These are phyloP conservation scores for Microcyclospora pomicola DNA, from an alignment of 2,329 filamentous ascomycete species.

Conservation along the genomic window DNA sequence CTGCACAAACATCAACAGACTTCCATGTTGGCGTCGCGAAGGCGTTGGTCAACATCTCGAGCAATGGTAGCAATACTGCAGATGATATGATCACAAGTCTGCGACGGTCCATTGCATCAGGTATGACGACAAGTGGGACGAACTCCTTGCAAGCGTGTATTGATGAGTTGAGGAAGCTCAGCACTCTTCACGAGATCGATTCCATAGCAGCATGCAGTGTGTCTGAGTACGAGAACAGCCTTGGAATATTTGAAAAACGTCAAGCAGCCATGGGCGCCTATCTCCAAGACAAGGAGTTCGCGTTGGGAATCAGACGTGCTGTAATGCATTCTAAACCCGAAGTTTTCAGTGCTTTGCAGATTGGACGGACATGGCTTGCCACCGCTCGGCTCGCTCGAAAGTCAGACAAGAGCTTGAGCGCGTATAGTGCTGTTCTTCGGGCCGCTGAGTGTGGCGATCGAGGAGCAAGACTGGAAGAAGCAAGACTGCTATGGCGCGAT, in stretches of 20 bases:
- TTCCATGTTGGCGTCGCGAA: slow-evolving; percentile 74
- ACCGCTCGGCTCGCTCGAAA: slow-evolving; percentile 80
- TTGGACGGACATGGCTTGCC: slow-evolving; percentile 72
- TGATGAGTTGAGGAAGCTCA: slow-evolving; percentile 70
- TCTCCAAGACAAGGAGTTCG: slow-evolving; percentile 82
- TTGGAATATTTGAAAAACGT: slow-evolving; percentile 37
- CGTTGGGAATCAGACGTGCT: slow-evolving; percentile 73
- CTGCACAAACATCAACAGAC: slow-evolving; percentile 35
- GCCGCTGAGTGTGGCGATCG: slow-evolving; percentile 73
- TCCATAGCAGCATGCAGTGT: slow-evolving; percentile 43
- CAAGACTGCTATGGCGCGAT: slow-evolving; percentile 82
- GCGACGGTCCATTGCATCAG: slow-evolving; percentile 55
- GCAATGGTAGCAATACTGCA: slow-evolving; percentile 40
- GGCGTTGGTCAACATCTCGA: slow-evolving; percentile 45
- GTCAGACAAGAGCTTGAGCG: slow-evolving; percentile 66
- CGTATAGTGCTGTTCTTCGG: slow-evolving; percentile 86
- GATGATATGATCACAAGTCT: slow-evolving; percentile 46
- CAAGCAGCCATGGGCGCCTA: slow-evolving; percentile 83
- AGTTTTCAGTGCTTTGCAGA: slow-evolving; percentile 53
- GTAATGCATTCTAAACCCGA: slow-evolving; percentile 43
- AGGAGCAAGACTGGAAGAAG: slow-evolving; percentile 86
- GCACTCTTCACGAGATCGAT: slow-evolving; percentile 78
- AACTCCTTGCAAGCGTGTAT: slow-evolving; percentile 73
- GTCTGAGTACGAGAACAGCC: slow-evolving; percentile 2
- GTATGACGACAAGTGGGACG: slow-evolving; percentile 63